Conservation (phyloP, 1,284 basidiomycete genomes). For the Ustanciosporium gigantosporum region DNA sequence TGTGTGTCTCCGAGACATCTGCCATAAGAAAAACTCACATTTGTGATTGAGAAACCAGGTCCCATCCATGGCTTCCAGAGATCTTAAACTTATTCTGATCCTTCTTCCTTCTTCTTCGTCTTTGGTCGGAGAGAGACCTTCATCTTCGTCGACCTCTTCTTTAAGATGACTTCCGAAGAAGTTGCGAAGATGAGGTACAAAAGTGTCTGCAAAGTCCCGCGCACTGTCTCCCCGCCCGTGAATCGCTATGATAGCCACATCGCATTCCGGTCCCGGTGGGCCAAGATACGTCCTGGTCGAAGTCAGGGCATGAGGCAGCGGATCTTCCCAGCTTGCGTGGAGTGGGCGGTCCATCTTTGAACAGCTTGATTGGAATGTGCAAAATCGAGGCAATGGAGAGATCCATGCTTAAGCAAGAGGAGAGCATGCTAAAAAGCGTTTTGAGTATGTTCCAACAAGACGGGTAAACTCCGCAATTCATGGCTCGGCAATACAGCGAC, state of each 20-base stretch:
- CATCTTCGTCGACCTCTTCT: conserved; percentile 4
- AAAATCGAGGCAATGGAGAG: too few species aligned
- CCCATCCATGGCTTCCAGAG: conserved; percentile 6
- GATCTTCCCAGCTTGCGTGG: conserved; percentile 11
- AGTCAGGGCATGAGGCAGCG: conserved; percentile 18
- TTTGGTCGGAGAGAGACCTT: too few species aligned
- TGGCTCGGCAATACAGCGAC: too few species aligned
- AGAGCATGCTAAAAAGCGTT: too few species aligned
- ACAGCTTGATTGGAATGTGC: too few species aligned
- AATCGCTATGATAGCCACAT: conserved; percentile 15
- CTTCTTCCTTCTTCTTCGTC: not conserved
- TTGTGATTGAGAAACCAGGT: conserved; percentile 9
- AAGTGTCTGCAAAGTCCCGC: conserved; percentile 14
- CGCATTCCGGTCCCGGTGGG: not conserved
- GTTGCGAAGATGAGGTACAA: conserved; percentile 11
- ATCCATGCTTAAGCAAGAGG: too few species aligned
- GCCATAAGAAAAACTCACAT: conserved; percentile 2
- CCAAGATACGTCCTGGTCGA: conserved; percentile 5
- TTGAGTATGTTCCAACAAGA: too few species aligned
- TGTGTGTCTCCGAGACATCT: not conserved
- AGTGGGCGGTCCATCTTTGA: conserved; percentile 2
- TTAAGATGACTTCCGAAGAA: conserved; percentile 5
- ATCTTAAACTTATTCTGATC: not conserved
- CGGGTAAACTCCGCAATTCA: too few species aligned
- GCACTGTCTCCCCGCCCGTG: conserved; percentile 25